phyloP scores from a whole-genome alignment of 1,139 yeast species.

The Diutina pseudorugosa region DNA sequence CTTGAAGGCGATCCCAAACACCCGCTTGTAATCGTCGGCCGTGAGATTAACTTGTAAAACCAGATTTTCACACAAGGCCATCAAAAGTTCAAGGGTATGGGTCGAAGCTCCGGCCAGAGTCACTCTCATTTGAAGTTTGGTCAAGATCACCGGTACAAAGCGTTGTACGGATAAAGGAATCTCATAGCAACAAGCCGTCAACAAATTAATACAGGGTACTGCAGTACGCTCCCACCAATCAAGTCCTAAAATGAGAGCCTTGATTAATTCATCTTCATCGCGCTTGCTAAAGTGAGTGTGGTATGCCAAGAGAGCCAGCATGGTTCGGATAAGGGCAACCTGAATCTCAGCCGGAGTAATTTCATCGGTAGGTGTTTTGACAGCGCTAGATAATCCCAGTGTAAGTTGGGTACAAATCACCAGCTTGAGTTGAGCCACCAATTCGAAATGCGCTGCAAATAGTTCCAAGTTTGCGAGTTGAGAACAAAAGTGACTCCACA shows the following conservation, averaged over 20 bases:
- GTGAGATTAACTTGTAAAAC: conserved; percentile 60
- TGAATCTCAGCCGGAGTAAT: conserved; percentile 51
- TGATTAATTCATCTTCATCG: conserved; percentile 62
- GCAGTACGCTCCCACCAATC: conserved; percentile 74
- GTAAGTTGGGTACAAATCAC: conserved; percentile 52
- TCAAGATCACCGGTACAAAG: conserved; percentile 50
- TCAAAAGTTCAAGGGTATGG: conserved; percentile 65
- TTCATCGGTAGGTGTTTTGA: conserved; percentile 10
- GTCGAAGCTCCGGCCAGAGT: conserved; percentile 60
- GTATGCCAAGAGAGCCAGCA: conserved; percentile 61
- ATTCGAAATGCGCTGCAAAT: conserved; percentile 32
- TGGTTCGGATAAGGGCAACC: conserved; percentile 50
- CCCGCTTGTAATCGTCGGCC: conserved; percentile 64
- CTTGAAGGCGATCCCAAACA: conserved; percentile 75
- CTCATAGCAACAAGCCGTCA: conserved; percentile 72
- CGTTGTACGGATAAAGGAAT: conserved; percentile 65
- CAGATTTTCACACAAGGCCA: conserved; percentile 57
- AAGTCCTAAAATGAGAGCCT: conserved; percentile 50
- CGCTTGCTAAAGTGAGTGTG: conserved; percentile 42
- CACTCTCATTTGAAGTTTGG: conserved; percentile 60
- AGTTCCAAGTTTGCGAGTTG: conserved; percentile 55
- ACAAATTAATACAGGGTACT: conserved; percentile 63
- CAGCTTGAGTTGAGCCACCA: conserved; percentile 33
- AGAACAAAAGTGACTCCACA: conserved; percentile 59
- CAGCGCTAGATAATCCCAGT: conserved; percentile 36